Conservation (phyloP, 345 rosid genomes). For the Rhizophora apiculata region DNA sequence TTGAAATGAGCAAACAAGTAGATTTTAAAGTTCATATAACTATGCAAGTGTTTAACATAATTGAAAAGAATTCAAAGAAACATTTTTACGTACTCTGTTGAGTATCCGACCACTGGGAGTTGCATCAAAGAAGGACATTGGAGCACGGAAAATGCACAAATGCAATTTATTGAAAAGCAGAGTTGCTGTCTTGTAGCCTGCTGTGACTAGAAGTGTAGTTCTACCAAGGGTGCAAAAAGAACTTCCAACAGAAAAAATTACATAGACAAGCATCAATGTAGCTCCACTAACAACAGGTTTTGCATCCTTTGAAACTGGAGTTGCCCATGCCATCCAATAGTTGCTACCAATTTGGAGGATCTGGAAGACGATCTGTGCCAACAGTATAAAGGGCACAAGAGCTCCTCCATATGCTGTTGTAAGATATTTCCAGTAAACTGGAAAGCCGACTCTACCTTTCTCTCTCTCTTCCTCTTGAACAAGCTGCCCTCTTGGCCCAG, state of each 20-base stretch:
- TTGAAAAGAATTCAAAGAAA: neutral
- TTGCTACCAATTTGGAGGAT: constrained; percentile 73
- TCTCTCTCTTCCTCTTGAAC: constrained; percentile 84
- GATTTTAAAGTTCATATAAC: neutral
- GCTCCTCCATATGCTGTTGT: constrained; percentile 71
- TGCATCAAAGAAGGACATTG: constrained; percentile 84
- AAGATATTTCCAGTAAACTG: constrained; percentile 59
- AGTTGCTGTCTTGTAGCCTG: constrained; percentile 68
- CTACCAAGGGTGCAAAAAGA: constrained; percentile 53
- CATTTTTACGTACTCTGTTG: constrained; percentile 46
- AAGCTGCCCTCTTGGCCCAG: constrained; percentile 48
- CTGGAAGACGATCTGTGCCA: constrained; percentile 62
- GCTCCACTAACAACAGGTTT: constrained; percentile 47
- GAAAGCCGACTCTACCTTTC: constrained; percentile 66
- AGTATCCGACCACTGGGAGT: constrained; percentile 76
- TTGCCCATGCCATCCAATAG: constrained; percentile 89
- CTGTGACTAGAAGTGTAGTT: constrained; percentile 48
- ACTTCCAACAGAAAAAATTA: constrained; percentile 54
- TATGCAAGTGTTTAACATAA: neutral
- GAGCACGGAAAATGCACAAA: constrained; percentile 59
- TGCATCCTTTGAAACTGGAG: constrained; percentile 52
- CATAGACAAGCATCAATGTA: constrained; percentile 53
- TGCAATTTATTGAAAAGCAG: constrained; percentile 68
- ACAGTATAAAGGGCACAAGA: constrained; percentile 62
- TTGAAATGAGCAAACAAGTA: neutral